A percentile compares a stretch with the other conserved stretches of the same genome.
phyloP scores from a whole-genome alignment of 116 monocot species.

The Zostera marina region DNA sequence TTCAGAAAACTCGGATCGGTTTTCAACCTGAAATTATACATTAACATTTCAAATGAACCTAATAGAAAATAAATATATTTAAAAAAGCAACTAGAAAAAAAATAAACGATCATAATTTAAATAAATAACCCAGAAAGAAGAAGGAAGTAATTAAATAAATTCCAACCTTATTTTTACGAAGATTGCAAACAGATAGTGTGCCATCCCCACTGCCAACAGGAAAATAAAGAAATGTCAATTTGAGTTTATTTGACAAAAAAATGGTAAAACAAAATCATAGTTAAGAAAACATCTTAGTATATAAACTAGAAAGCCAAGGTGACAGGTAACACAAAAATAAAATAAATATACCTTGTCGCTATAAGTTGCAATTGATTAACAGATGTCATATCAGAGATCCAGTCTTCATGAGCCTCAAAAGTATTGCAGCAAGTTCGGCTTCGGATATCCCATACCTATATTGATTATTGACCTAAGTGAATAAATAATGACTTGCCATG shows the following conservation, averaged over 20 bases:
- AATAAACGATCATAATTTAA: too few relatives aligned
- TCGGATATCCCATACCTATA: constrained; percentile 95
- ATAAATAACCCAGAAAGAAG: too few relatives aligned
- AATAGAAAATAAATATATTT: background rate
- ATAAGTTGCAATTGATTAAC: constrained; percentile 48
- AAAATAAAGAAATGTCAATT: constrained; percentile 3
- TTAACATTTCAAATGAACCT: background rate
- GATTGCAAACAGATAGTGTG: constrained; percentile 68
- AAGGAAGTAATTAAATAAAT: background rate
- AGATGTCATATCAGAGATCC: constrained; percentile 78
- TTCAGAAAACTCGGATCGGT: constrained; percentile 74
- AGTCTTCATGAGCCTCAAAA: constrained; percentile 76
- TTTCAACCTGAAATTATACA: constrained; percentile 32
- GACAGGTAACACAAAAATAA: background rate
- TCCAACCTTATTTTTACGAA: constrained; percentile 67
- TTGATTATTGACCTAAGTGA: background rate
- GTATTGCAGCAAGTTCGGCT: constrained; percentile 64
- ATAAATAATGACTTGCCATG: background rate
- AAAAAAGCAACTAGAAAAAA: too few relatives aligned
- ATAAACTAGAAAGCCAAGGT: too few relatives aligned
- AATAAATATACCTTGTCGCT: constrained; percentile 45
- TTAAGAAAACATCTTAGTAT: background rate
- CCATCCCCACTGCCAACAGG: constrained; percentile 71
- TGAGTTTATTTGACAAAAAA: background rate
- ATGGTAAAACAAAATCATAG: background rate